Evolutionary conservation across 2,329 filamentous ascomycete species (phyloP).

Genomic region (Aureobasidium sp.): DNA sequence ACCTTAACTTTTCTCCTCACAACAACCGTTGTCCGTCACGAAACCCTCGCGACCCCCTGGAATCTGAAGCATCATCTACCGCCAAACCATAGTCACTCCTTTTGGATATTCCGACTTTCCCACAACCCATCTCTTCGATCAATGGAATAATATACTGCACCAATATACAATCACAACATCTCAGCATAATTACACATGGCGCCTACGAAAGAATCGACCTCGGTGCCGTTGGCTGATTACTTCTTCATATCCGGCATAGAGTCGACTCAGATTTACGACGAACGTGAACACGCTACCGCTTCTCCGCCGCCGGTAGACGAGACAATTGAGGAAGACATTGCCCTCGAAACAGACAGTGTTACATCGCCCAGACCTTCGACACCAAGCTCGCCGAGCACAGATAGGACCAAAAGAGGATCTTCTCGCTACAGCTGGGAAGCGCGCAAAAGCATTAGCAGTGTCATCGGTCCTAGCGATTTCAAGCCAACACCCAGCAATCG

Average conservation of each 20-base stretch:
- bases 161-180: background rate
- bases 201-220: constrained; percentile 20
- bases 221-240: constrained; percentile 56
- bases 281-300: constrained; percentile 27
- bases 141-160: constrained; percentile 10
- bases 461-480: constrained; percentile 36
- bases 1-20: constrained; percentile 9
- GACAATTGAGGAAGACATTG: constrained; percentile 50
- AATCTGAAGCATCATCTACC: background rate
- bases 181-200: constrained; percentile 15
- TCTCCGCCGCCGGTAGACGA: constrained; percentile 38
- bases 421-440: constrained; percentile 40
- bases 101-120: background rate
- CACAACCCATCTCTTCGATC: background rate
- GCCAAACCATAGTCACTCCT: constrained; percentile 4
- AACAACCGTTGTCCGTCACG: constrained; percentile 11
- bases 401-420: constrained; percentile 32
- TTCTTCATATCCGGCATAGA: constrained; percentile 57
- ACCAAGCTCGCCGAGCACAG: constrained; percentile 36
- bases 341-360: constrained; percentile 47
- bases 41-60: background rate
- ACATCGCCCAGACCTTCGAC: constrained; percentile 36
- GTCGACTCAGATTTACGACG: constrained; percentile 45
- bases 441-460: constrained; percentile 46
- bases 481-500: constrained; percentile 53